Evolutionary conservation across 2,329 filamentous ascomycete species (phyloP).

Genomic region (Arthroderma sp.): DNA sequence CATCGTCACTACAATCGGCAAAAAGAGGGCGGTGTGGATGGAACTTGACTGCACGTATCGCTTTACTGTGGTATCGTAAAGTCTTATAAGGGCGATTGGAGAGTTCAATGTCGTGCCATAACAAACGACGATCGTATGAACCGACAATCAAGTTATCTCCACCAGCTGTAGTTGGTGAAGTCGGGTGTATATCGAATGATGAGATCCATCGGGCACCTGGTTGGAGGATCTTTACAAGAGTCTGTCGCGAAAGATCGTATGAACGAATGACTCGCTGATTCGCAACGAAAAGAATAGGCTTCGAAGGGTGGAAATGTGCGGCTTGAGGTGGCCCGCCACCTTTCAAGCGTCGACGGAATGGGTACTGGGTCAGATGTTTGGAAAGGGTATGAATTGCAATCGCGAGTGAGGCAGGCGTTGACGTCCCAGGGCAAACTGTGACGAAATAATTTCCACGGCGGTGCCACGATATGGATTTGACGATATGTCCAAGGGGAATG

Average conservation of each 20-base stretch:
- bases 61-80: conserved; percentile 83
- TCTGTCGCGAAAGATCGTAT: conserved; percentile 85
- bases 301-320: conserved; percentile 85
- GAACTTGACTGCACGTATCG: conserved; percentile 78
- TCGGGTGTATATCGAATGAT: conserved; percentile 78
- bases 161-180: conserved; percentile 77
- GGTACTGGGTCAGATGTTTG: conserved; percentile 87
- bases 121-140: conserved; percentile 80
- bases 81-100: conserved; percentile 89
- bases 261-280: conserved; percentile 86
- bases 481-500: conserved; percentile 61
- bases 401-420: conserved; percentile 42
- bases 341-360: conserved; percentile 61
- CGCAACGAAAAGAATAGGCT: conserved; percentile 89
- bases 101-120: conserved; percentile 96
- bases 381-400: conserved; percentile 91
- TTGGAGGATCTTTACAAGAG: conserved; percentile 83
- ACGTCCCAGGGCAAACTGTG: conserved; percentile 61
- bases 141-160: conserved; percentile 91
- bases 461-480: conserved; percentile 91
- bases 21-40: conserved; percentile 76
- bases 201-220: conserved; percentile 93
- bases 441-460: conserved; percentile 87
- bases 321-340: conserved; percentile 68
- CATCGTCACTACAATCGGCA: conserved; percentile 89